Conservation (phyloP, 495 filamentous ascomycete genomes). For the Neurospora sp. region DNA sequence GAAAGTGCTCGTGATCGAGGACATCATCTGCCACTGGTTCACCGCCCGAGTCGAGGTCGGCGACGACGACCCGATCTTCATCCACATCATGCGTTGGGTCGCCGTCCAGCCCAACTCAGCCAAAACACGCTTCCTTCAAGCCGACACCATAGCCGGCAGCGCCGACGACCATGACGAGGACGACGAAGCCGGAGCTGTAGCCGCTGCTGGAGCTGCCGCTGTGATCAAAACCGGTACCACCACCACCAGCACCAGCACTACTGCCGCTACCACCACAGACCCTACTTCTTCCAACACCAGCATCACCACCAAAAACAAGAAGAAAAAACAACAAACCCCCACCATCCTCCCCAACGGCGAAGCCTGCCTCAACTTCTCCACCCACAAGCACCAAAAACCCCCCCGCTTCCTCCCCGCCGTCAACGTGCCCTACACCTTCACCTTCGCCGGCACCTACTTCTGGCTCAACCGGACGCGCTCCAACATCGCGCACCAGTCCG, state of each 20-base stretch:
- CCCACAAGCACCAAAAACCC: constrained; percentile 26
- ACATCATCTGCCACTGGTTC: constrained; percentile 32
- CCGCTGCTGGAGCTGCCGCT: background rate
- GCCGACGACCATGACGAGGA: background rate
- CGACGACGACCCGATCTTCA: constrained; percentile 49
- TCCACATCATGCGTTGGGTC: constrained; percentile 51
- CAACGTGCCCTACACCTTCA: constrained; percentile 28
- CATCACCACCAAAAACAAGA: constrained; percentile 43
- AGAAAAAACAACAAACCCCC: constrained; percentile 23
- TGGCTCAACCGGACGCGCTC: constrained; percentile 23
- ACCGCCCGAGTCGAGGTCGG: constrained; percentile 47
- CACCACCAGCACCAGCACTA: constrained; percentile 17
- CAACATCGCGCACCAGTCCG: background rate
- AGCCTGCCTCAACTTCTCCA: constrained; percentile 34
- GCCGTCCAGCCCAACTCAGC: constrained; percentile 42
- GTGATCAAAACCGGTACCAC: background rate
- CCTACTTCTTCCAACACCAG: constrained; percentile 31
- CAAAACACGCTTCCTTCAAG: constrained; percentile 44
- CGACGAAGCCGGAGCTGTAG: background rate
- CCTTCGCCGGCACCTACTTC: constrained; percentile 31
- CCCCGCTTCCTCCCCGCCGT: constrained; percentile 32
- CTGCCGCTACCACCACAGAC: constrained; percentile 12
- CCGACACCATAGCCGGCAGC: constrained; percentile 33
- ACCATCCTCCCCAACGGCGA: constrained; percentile 24
- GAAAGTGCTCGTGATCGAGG: constrained; percentile 10